phyloP scores from a whole-genome alignment of 164 flowering plant genomes.

The Nymphaea colorata region DNA sequence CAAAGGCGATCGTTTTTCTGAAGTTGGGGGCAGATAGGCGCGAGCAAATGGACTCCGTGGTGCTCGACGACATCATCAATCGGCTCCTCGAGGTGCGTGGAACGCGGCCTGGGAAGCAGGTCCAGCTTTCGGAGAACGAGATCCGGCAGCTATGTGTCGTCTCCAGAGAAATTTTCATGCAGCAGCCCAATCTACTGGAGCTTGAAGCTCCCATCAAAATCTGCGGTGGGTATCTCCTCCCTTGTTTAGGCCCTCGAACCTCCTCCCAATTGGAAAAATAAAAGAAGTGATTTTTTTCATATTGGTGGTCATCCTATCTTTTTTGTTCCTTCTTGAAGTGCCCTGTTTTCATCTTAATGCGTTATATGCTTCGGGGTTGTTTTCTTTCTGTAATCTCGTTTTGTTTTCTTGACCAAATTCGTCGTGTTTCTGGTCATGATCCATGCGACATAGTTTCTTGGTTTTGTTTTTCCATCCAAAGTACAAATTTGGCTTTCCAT shows the following conservation, averaged over 20 bases:
- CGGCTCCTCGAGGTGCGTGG: slow-evolving; percentile 53
- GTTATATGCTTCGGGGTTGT: too few relatives aligned
- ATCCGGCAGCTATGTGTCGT: slow-evolving; percentile 49
- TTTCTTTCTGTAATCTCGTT: too few relatives aligned
- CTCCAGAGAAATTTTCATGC: slow-evolving; percentile 56
- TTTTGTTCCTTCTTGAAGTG: too few relatives aligned
- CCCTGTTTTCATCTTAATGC: too few relatives aligned
- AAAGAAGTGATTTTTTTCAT: not conserved
- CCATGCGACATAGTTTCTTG: too few relatives aligned
- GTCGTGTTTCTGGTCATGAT: too few relatives aligned
- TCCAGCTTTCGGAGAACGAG: slow-evolving; percentile 70
- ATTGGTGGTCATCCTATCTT: not conserved
- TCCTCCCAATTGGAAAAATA: not conserved
- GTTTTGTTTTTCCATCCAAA: too few relatives aligned
- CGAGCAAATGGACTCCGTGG: slow-evolving; percentile 33
- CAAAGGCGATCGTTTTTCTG: not conserved
- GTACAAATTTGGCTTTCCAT: too few relatives aligned
- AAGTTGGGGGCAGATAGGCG: not conserved
- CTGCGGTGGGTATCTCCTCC: slow-evolving; percentile 38
- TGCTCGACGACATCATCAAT: slow-evolving; percentile 46
- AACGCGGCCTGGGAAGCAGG: slow-evolving; percentile 55
- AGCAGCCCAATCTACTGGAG: slow-evolving; percentile 62
- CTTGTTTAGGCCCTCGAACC: not conserved
- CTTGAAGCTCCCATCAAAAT: slow-evolving; percentile 85
- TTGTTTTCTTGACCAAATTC: too few relatives aligned